Evolutionary conservation across 306 rosid species (phyloP).

Genomic region (Mimosa bimucronata): DNA sequence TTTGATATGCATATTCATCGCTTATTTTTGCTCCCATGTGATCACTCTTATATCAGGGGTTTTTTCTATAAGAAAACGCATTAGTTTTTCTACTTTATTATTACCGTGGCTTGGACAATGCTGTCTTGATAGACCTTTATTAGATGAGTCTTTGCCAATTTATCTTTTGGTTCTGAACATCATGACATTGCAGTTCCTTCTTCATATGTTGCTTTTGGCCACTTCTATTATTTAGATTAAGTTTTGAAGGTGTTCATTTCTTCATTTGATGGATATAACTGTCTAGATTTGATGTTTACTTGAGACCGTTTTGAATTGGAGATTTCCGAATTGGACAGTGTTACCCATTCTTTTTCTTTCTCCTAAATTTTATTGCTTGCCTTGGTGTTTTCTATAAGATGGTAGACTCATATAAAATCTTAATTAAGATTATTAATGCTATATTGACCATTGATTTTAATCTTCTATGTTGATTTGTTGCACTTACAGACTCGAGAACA

Average conservation of each 20-base stretch:
- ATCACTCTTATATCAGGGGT: neutral
- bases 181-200: constrained; percentile 22
- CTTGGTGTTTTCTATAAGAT: constrained; percentile 12
- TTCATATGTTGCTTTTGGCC: neutral
- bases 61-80: neutral
- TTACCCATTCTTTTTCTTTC: constrained; percentile 18
- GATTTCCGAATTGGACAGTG: constrained; percentile 15
- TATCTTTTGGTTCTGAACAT: constrained; percentile 5
- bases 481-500: constrained; percentile 86
- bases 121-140: constrained; percentile 17
- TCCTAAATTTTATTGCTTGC: neutral
- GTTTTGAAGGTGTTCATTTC: neutral
- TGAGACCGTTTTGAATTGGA: constrained; percentile 29
- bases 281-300: constrained; percentile 19
- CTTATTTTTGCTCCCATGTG: constrained; percentile 13
- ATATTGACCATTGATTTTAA: constrained; percentile 18
- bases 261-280: constrained; percentile 23
- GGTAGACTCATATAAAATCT: constrained; percentile 15
- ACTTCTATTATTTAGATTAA: constrained; percentile 25
- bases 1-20: constrained; percentile 27
- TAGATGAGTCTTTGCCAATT: constrained; percentile 17
- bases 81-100: neutral
- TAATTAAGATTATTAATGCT: neutral
- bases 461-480: constrained; percentile 34
- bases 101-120: constrained; percentile 19